Evolutionary conservation across 768 basidiomycete genomes (phyloP).

Genomic region (Podaxis sp.): DNA sequence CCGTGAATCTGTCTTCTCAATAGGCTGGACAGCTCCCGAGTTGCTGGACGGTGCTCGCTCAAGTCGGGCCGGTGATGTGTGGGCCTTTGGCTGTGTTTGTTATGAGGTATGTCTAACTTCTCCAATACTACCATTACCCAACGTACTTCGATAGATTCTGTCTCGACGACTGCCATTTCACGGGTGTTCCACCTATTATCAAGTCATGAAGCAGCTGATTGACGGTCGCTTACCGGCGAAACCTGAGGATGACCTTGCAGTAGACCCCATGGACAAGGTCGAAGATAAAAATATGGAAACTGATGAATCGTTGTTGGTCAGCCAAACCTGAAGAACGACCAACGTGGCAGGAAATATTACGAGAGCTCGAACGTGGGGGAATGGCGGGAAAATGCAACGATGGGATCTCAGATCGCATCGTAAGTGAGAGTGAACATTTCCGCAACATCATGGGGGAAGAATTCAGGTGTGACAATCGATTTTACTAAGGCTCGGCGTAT

Average conservation of each 20-base stretch:
- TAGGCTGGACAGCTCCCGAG: conserved; percentile 20
- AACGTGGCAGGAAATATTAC: background rate
- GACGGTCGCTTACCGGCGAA: background rate
- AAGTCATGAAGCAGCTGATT: background rate
- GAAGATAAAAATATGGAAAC: background rate
- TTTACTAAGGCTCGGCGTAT: background rate
- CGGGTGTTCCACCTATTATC: background rate
- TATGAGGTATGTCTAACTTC: conserved; percentile 14
- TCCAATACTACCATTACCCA: background rate
- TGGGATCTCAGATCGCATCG: background rate
- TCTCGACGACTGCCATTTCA: background rate
- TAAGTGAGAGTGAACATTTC: background rate
- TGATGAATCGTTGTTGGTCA: background rate
- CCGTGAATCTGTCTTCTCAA: background rate
- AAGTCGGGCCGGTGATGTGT: conserved; percentile 13
- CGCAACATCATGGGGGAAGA: background rate
- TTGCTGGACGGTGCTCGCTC: background rate
- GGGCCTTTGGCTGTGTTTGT: conserved; percentile 16
- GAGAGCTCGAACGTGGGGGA: background rate
- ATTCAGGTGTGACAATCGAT: background rate
- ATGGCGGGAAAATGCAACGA: background rate
- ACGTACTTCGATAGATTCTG: background rate
- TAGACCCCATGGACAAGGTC: background rate
- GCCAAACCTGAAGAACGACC: background rate
- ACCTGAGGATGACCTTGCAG: background rate